A percentile compares a stretch with the other conserved stretches of the same genome.
Conservation (phyloP, 495 filamentous ascomycete genomes). For the Trichoderma asperelloides region DNA sequence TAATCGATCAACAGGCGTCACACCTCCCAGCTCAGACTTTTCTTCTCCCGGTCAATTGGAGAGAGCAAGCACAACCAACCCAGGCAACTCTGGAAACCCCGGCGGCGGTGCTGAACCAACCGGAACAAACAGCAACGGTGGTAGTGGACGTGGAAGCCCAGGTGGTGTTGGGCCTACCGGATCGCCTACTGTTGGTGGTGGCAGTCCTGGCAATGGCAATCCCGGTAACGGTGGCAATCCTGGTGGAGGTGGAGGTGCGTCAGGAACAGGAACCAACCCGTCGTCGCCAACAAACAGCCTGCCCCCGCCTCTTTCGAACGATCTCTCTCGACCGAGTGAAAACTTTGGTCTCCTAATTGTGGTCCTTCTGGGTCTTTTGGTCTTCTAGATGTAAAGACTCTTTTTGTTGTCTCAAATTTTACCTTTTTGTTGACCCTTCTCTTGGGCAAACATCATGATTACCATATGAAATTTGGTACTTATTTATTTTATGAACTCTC, state of each 20-base stretch:
- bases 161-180: not conserved
- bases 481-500: not conserved
- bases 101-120: not conserved
- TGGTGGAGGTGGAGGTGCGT: not conserved
- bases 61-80: not conserved
- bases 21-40: not conserved
- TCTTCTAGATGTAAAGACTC: not conserved
- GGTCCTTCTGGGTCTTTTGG: not conserved
- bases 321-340: not conserved
- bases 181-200: not conserved
- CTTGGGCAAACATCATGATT: not conserved
- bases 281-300: not conserved
- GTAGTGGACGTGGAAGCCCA: too few species aligned
- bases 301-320: not conserved
- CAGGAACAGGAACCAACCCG: not conserved
- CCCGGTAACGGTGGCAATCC: not conserved
- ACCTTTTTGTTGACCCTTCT: not conserved
- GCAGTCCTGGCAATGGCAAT: not conserved
- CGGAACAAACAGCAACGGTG: not conserved
- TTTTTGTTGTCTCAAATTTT: not conserved
- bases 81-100: not conserved
- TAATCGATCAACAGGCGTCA: not conserved
- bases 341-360: not conserved
- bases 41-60: not conserved
- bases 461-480: not conserved